Base-by-base conservation (phyloP, 1,284 basidiomycete genomes). In the Athelia sp. region DNA sequence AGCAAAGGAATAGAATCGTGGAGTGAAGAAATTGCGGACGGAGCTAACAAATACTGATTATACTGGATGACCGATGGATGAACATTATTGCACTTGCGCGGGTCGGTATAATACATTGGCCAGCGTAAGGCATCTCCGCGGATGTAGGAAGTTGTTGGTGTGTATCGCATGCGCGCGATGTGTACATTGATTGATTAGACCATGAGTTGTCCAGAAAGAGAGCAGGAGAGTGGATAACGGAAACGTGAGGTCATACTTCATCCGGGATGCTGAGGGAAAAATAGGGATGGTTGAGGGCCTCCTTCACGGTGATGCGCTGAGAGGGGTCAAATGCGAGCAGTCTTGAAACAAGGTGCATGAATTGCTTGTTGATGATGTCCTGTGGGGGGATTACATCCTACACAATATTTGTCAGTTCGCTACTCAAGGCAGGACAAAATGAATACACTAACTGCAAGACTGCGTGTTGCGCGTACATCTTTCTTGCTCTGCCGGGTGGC, bases 311-410 rank as follows among this genome's bases (percentile, higher is more conserved):
- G 56, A 94, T 85, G 57, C 94, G 84, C 58, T 90, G 83, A 2
- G 80, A 78, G 31, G 94, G 93, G 67, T 99, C 96, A 69, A 96
- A 99, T 51, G 87, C 86, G 43, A 99, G 80, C 52, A 99, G 75
- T 62, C 84, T 85, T 61, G 82, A 79, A 54, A 99, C 88, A 24
- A 98, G 81, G 64, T 95, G 86, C 58, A 93, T 70, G 71, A 98
- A 98, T 57, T 87, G 79, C 58, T 75, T 73, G 66, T 93, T 93
- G 60, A 84, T 73, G 43, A 75, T 66, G 65, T 93, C 82, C 46
- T 68, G 78, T 24, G 81, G 82, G 46, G 81, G 82, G 57, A 98
- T 93, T 58, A 97, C 90, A 53, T 95, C 90, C 85, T 94, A 62
- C 11, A 55, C 46, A 47, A 26, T 50, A 52, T 26, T 29, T 58